Evolutionary conservation across 2,329 filamentous ascomycete species (phyloP), one percentile per base, ranked within the genome.

Genomic region (Phyllosticta paracitricarpa): DNA sequence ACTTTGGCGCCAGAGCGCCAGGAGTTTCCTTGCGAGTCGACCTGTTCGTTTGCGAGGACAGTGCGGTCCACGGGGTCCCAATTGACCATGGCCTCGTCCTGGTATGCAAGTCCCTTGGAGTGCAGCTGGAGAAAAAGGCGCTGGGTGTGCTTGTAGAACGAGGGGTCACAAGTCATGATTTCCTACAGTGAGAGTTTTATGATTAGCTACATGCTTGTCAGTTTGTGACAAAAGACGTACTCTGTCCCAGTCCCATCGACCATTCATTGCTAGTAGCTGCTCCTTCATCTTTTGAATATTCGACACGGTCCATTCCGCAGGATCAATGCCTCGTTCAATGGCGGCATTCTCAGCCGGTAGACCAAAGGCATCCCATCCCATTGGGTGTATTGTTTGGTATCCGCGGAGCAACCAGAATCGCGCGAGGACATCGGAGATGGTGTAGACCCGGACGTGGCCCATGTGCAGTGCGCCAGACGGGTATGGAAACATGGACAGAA

Each of bases 281-380:
- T 84, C 79, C 78, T 91, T 95, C 91, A 96, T 96, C 68, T 83
- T 86, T 51, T 79, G 79, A 67, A 96, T 95, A 69, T 96, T 96
- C 66, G 80, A 78, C 69, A 80, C 81, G 0, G 91, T 96, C 91
- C 91, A 96, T 7, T 79, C 79, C 7, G 83, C 87, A 1, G 91
- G 91, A 68, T 89, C 84, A 63, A 93, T 81, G 12, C 89, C 89
- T 64, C 88, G 80, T 74, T 95, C 89, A 62, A 95, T 88, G 8
- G 91, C 91, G 19, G 91, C 91, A 76, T 96, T 96, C 74, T 96
- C 91, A 53, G 91, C 91, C 10, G 91, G 91, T 61, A 96, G 77
- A 1, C 91, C 91, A 75, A 96, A 96, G 4, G 90, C 89, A 78
- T 96, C 91, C 91, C 91, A 96, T 10, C 91, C 91, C 82, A 96